These are phyloP conservation scores for Calocera cornea DNA, from an alignment of 768 basidiomycete genomes.

Conservation along the genomic window DNA sequence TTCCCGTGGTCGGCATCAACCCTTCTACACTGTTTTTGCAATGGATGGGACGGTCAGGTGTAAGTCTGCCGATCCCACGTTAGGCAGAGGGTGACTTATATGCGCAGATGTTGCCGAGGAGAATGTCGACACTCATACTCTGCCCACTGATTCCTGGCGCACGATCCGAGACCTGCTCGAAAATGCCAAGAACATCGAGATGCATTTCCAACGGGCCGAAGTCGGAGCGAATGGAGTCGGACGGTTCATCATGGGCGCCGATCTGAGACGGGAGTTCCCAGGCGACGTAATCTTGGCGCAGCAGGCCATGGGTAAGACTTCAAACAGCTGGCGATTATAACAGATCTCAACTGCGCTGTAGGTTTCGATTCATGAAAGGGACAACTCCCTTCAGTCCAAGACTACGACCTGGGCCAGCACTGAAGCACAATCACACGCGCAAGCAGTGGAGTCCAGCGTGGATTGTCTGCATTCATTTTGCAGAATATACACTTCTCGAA, in stretches of 20 bases:
- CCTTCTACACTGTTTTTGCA: constrained; percentile 8
- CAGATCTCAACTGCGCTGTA: no score
- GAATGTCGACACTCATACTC: neutral
- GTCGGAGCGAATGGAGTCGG: neutral
- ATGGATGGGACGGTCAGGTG: constrained; percentile 6
- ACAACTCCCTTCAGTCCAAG: no score
- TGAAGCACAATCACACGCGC: neutral
- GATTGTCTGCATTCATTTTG: neutral
- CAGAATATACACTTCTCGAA: neutral
- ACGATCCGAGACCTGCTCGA: neutral
- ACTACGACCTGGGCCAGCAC: neutral
- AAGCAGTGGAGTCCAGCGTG: neutral
- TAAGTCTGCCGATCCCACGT: constrained; percentile 4
- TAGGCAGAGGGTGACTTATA: no score
- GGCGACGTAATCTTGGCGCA: neutral
- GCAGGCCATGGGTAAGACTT: neutral
- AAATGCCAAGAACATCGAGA: neutral
- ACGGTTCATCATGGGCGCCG: neutral
- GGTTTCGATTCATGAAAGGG: no score
- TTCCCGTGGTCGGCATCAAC: constrained; percentile 7
- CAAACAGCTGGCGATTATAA: neutral
- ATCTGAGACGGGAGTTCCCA: neutral
- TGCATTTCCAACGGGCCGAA: neutral
- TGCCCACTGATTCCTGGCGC: neutral
- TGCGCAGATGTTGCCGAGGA: neutral